Base-by-base conservation (phyloP, 2,329 filamentous ascomycete species). In the Corynespora cassiicola region DNA sequence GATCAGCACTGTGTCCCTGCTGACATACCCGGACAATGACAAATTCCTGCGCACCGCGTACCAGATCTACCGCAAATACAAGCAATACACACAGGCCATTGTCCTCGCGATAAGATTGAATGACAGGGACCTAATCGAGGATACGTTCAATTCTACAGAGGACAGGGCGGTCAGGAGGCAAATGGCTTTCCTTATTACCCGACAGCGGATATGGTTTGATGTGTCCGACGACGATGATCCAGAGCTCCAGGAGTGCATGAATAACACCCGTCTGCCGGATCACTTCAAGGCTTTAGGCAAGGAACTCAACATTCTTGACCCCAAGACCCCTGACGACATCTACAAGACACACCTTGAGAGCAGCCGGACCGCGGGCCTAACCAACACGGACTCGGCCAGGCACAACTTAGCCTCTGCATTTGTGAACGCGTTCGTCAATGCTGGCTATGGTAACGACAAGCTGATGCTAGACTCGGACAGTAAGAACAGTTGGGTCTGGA, bases 271-370 rank as follows among this genome's bases (percentile, higher is more conserved):
- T 61, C 74, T 99, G 40, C 85, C 91, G 1, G 89, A 95, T 49
- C 87, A 97, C 70, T 99, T 96, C 80, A 95, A 95, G 71, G 83
- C 87, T 5, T 77, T 99, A 20, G 95, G 86, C 41, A 96, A 96
- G 72, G 94, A 99, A 68, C 79, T 99, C 36, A 97, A 99, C 70
- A 92, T 99, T 35, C 77, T 97, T 26, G 94, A 99, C 49, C 94
- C 94, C 22, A 97, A 96, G 76, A 88, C 89, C 27, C 95, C 92
- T 0, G 94, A 99, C 66, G 95, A 99, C 61, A 99, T 99, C 59
- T 99, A 99, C 81, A 99, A 99, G 77, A 96, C 90, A 63, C 94
- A 99, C 70, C 81, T 99, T 5, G 94, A 99, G 73, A 97, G 88
- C 74, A 95, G 86, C 58, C 84, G 95, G 46, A 94, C 95, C 36